Percentiles rank a stretch among this genome's conserved stretches.
Conservation (phyloP, 257 asterid species). For the Ligustrum vulgare region DNA sequence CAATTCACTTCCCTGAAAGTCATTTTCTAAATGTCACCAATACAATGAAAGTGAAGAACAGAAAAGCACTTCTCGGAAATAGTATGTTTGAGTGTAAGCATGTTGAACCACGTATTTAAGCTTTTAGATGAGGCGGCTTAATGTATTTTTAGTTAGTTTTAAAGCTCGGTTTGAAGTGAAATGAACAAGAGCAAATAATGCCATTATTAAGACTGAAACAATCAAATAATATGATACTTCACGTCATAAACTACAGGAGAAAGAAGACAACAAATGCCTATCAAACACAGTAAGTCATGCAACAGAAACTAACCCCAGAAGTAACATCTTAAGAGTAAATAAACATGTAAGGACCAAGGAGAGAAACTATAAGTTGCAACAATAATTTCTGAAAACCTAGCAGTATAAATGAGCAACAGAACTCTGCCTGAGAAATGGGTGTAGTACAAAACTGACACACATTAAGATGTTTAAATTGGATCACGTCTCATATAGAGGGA, state of each 20-base stretch:
- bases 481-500: not conserved
- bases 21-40: slow-evolving; percentile 22
- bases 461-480: not conserved
- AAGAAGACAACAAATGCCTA: not conserved
- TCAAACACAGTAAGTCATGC: not conserved
- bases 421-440: not conserved
- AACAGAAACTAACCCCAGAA: not conserved
- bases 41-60: slow-evolving; percentile 1
- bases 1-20: slow-evolving; percentile 53
- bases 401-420: not conserved
- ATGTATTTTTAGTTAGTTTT: not conserved
- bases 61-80: not conserved
- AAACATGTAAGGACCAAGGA: not conserved
- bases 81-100: not conserved
- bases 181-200: not conserved
- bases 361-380: not conserved
- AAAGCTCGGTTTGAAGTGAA: not conserved
- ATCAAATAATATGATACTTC: not conserved
- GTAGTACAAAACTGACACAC: not conserved
- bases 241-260: not conserved
- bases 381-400: not conserved
- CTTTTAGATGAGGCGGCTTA: too few species aligned
- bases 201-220: not conserved
- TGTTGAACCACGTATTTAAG: too few species aligned
- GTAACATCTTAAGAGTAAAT: not conserved